A percentile compares a stretch with the other conserved stretches of the same genome.
phyloP scores from a whole-genome alignment of 2,329 filamentous ascomycete species.

The Aspergillus felis region DNA sequence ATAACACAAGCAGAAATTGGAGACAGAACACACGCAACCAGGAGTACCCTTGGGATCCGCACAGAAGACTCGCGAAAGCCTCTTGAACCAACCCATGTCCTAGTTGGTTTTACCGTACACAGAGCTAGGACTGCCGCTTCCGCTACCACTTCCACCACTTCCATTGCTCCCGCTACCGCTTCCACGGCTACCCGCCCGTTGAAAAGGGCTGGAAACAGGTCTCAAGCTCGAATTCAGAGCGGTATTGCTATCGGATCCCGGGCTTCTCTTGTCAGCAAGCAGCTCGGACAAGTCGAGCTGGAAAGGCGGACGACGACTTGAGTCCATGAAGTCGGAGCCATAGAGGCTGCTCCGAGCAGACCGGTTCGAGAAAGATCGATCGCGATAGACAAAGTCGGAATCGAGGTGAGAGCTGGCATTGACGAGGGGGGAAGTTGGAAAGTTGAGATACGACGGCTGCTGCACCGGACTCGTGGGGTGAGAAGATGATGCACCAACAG shows the following conservation, averaged over 20 bases:
- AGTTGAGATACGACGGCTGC: conserved; percentile 27
- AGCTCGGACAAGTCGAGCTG: conserved; percentile 31
- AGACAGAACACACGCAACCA: conserved; percentile 3
- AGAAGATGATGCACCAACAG: conserved; percentile 27
- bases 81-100: background rate
- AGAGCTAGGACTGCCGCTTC: conserved; percentile 39
- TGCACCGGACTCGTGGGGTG: conserved; percentile 33
- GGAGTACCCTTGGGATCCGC: background rate
- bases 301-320: conserved; percentile 25
- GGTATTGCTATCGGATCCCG: conserved; percentile 29
- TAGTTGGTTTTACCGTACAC: conserved; percentile 30
- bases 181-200: conserved; percentile 44
- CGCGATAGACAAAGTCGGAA: conserved; percentile 29
- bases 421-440: conserved; percentile 31
- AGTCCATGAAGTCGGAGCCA: conserved; percentile 30
- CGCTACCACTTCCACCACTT: conserved; percentile 37
- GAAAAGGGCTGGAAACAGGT: conserved; percentile 36
- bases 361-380: conserved; percentile 42
- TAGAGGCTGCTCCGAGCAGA: conserved; percentile 37
- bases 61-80: background rate
- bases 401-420: conserved; percentile 30
- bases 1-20: conserved; percentile 8
- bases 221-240: conserved; percentile 35
- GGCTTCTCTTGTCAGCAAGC: conserved; percentile 27
- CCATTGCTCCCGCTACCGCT: conserved; percentile 46